Conservation (phyloP, 352 stramenopile species). For the Phytophthora colocasiae region DNA sequence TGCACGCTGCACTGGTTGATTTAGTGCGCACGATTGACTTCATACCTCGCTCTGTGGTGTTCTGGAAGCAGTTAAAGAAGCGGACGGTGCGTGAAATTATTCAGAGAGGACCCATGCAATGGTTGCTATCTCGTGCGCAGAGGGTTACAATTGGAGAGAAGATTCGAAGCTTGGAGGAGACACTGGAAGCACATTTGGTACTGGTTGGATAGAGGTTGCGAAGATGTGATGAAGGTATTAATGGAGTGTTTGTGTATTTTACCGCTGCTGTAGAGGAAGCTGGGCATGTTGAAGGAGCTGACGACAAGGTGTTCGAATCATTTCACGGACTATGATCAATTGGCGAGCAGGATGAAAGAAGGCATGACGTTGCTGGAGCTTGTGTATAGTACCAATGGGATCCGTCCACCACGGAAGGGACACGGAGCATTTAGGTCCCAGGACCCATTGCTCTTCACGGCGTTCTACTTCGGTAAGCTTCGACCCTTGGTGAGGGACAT, state of each 20-base stretch:
- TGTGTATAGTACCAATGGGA: slow-evolving; percentile 68
- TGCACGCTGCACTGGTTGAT: slow-evolving; percentile 67
- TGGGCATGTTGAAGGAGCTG: slow-evolving; percentile 77
- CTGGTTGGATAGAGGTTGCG: background rate
- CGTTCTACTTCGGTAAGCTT: slow-evolving; percentile 57
- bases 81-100: slow-evolving; percentile 57
- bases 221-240: background rate
- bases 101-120: slow-evolving; percentile 66
- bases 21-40: slow-evolving; percentile 73
- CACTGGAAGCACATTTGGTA: slow-evolving; percentile 73
- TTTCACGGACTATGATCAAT: slow-evolving; percentile 45
- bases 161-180: slow-evolving; percentile 71
- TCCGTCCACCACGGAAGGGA: slow-evolving; percentile 61
- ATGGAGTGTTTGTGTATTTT: background rate
- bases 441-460: slow-evolving; percentile 49
- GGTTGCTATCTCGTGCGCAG: slow-evolving; percentile 61
- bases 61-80: slow-evolving; percentile 71
- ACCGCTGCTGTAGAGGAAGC: slow-evolving; percentile 49
- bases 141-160: slow-evolving; percentile 63
- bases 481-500: background rate
- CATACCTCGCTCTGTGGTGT: slow-evolving; percentile 68
- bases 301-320: slow-evolving; percentile 44
- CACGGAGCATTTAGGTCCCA: slow-evolving; percentile 62
- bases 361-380: slow-evolving; percentile 56
- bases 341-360: slow-evolving; percentile 48